A percentile compares a stretch with the other conserved stretches of the same genome.
phyloP scores from a whole-genome alignment of 2,329 filamentous ascomycete genomes.

The Talaromyces sp. region DNA sequence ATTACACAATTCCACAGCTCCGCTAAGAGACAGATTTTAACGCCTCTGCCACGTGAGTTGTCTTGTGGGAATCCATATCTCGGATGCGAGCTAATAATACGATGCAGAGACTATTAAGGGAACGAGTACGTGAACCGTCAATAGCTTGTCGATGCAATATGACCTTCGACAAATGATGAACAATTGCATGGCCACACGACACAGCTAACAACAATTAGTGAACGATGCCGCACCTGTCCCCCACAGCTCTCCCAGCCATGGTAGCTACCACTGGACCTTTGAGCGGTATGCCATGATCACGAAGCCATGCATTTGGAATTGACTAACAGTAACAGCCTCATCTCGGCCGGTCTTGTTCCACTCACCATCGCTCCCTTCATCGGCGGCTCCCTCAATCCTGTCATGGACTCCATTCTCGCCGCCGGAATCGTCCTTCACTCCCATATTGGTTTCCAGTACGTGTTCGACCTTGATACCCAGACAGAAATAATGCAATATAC shows the following conservation, averaged over 20 bases:
- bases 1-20: conserved; percentile 85
- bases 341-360: conserved; percentile 78
- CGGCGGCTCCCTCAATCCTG: conserved; percentile 82
- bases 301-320: neutral
- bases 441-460: conserved; percentile 87
- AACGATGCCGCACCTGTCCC: conserved; percentile 83
- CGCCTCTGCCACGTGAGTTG: conserved; percentile 76
- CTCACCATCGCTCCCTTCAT: conserved; percentile 89
- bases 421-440: conserved; percentile 82
- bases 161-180: neutral
- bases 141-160: neutral
- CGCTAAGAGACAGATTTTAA: conserved; percentile 69
- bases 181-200: neutral
- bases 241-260: conserved; percentile 69
- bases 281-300: conserved; percentile 56
- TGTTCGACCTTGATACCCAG: conserved; percentile 13
- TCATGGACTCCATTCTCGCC: conserved; percentile 81
- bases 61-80: neutral
- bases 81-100: neutral
- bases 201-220: conserved; percentile 48
- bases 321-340: conserved; percentile 50
- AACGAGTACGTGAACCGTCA: conserved; percentile 56
- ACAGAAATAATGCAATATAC: neutral
- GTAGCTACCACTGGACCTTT: conserved; percentile 98
- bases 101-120: conserved; percentile 67